Evolutionary conservation across 176 grass and related monocot species (phyloP), one percentile per base, ranked within the genome.

Genomic region (sorghum (Sorghum bicolor)): DNA sequence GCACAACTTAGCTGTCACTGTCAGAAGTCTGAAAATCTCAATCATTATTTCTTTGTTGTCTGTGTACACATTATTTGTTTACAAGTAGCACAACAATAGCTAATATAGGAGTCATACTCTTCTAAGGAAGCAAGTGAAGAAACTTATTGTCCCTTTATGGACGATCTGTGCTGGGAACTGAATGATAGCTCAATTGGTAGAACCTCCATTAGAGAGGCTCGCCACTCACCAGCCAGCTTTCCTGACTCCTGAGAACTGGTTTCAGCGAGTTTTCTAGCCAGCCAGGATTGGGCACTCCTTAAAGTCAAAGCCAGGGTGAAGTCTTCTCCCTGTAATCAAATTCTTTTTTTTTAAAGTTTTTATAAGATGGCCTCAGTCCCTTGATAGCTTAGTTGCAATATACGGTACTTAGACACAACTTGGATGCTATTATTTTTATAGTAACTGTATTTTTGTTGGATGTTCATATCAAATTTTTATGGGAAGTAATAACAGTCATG

Each of bases 321-420:
- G 20, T 7, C 22, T 41, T 70, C 67, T 70, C 67, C 37, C 67
- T 70, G 22, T 40, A 17, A 0, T 50, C 47, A 50, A 50, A 16
- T 19, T 50, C 16, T n/a, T n/a, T 24, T 53, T 33, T 68, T 36
- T 4, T n/a, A n/a, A n/a, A n/a, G n/a, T 15, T 41, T 70, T 70
- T 70, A 47, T 16, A n/a, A 13, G 11, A 25, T 25, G 37, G 36
- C 10, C 6, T 41, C 5, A 0, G 5, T 77, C 63, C 73, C 16
- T 70, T 39, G 67, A 15, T 40, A 70, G 15, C 80, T 79, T 66
- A 43, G 10, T 74, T 76, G 22, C 17, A 76, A 63, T 69, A 25
- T 65, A 61, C 3, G 22, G 22, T 75, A 44, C 11, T 48, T 20
- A 60, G 19, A 74, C 5, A 80, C 41, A 44, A 44, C 72, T 38